phyloP scores from a whole-genome alignment of 768 basidiomycete species.

The Lactifluus hygrophoroides region DNA sequence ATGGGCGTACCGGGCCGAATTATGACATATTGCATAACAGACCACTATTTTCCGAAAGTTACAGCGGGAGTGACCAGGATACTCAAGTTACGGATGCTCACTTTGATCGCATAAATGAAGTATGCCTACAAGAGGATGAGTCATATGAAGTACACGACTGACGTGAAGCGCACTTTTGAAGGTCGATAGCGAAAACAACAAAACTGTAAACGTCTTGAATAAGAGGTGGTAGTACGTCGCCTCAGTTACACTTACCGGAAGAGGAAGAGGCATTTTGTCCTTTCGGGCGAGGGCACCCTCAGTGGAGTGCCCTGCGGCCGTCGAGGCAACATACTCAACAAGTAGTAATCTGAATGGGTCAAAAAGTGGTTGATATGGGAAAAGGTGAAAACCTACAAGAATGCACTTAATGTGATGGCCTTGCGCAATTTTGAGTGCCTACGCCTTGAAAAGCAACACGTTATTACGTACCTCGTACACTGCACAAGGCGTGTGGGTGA shows the following conservation, averaged over 20 bases:
- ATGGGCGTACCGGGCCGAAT: constrained; percentile 43
- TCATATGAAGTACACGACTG: not conserved
- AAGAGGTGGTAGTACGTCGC: not conserved
- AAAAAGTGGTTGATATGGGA: not conserved
- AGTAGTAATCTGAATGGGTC: constrained; percentile 50
- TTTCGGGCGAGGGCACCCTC: constrained; percentile 67
- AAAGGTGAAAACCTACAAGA: constrained; percentile 54
- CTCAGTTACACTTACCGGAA: constrained; percentile 43
- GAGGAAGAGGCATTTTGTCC: constrained; percentile 63
- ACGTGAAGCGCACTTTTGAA: constrained; percentile 45
- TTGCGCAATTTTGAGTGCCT: constrained; percentile 24
- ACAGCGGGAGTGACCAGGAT: not conserved
- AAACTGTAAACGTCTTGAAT: constrained; percentile 39
- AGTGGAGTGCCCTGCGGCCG: constrained; percentile 51
- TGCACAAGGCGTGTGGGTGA: constrained; percentile 24
- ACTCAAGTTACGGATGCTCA: constrained; percentile 23
- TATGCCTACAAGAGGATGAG: constrained; percentile 44
- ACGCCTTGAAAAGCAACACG: not conserved
- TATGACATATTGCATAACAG: constrained; percentile 83
- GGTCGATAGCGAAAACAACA: constrained; percentile 78
- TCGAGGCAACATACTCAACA: constrained; percentile 76
- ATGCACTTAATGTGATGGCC: constrained; percentile 80
- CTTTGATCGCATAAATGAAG: constrained; percentile 86
- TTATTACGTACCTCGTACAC: constrained; percentile 52
- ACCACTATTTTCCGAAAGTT: constrained; percentile 45